Conservation (phyloP, 345 rosid species). For the Syzygium grande region DNA sequence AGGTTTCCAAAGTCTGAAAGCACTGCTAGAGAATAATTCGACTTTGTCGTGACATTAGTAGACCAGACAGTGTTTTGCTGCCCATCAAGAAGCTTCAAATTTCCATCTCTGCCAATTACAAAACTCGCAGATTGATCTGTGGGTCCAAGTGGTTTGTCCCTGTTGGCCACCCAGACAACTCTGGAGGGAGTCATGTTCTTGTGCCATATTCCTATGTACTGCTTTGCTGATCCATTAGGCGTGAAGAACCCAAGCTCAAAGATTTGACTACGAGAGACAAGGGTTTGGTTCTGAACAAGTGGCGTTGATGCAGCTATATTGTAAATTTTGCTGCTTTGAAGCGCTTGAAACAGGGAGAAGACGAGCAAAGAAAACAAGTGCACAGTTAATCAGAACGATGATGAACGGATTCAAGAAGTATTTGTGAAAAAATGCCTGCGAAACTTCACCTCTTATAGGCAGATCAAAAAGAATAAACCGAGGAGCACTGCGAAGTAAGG, state of each 20-base stretch:
- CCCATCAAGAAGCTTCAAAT: slow-evolving; percentile 13
- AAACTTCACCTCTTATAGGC: not conserved
- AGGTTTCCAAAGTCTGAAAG: slow-evolving; percentile 22
- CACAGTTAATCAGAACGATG: too few relatives aligned
- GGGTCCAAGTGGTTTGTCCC: slow-evolving; percentile 16
- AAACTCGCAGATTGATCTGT: slow-evolving; percentile 6
- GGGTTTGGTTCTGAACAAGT: not conserved
- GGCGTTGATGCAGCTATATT: not conserved
- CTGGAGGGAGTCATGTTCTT: not conserved
- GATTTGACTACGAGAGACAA: not conserved
- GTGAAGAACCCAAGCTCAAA: slow-evolving; percentile 4
- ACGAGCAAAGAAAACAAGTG: not conserved
- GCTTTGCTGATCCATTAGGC: not conserved
- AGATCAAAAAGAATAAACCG: not conserved
- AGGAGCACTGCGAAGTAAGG: not conserved
- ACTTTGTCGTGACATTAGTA: not conserved
- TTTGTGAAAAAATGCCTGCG: not conserved
- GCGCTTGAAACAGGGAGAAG: not conserved
- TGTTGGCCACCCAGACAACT: slow-evolving; percentile 38
- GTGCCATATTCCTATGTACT: not conserved
- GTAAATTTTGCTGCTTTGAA: not conserved
- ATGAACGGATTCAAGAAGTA: not conserved
- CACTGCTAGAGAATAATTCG: slow-evolving; percentile 1
- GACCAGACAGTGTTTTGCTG: slow-evolving; percentile 12
- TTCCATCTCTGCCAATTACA: slow-evolving; percentile 3